A percentile compares a stretch with the other conserved stretches of the same genome.
Evolutionary conservation across 73 alveolate species (phyloP).

Genomic region (Paramecium bursaria): DNA sequence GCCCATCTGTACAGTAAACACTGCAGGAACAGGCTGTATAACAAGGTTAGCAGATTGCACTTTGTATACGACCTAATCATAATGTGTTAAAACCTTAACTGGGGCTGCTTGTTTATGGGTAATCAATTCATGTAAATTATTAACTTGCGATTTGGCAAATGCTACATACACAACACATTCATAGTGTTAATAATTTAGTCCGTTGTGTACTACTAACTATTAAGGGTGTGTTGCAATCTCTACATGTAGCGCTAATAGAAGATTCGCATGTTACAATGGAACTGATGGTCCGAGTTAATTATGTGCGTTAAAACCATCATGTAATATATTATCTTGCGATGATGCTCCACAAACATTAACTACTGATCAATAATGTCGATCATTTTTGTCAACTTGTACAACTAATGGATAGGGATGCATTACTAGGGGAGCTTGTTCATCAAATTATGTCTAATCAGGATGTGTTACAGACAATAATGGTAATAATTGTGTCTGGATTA

Average conservation of each 20-base stretch:
- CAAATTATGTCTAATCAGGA: conserved; percentile 12
- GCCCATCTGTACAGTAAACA: conserved; percentile 17
- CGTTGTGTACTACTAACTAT: conserved; percentile 18
- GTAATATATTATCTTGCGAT: not conserved
- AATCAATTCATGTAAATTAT: conserved; percentile 3
- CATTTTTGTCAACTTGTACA: not conserved
- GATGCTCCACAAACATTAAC: conserved; percentile 30
- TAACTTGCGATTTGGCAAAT: conserved; percentile 36
- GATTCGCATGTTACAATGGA: conserved; percentile 37
- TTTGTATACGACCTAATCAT: not conserved
- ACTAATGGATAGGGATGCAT: conserved; percentile 56
- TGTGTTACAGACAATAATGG: conserved; percentile 27
- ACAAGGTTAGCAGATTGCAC: conserved; percentile 14
- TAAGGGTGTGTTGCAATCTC: conserved; percentile 18
- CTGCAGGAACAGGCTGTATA: conserved; percentile 29
- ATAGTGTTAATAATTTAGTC: conserved; percentile 5
- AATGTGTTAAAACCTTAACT: conserved; percentile 14
- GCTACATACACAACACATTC: conserved; percentile 38
- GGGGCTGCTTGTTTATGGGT: conserved; percentile 45
- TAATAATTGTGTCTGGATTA: conserved; percentile 44
- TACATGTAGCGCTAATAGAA: not conserved
- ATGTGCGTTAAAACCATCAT: conserved; percentile 41
- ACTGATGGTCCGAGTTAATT: not conserved
- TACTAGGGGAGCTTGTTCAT: not conserved
- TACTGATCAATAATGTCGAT: conserved; percentile 8